Base-by-base conservation (phyloP, 495 filamentous ascomycete genomes). In the Tuber borchii region DNA sequence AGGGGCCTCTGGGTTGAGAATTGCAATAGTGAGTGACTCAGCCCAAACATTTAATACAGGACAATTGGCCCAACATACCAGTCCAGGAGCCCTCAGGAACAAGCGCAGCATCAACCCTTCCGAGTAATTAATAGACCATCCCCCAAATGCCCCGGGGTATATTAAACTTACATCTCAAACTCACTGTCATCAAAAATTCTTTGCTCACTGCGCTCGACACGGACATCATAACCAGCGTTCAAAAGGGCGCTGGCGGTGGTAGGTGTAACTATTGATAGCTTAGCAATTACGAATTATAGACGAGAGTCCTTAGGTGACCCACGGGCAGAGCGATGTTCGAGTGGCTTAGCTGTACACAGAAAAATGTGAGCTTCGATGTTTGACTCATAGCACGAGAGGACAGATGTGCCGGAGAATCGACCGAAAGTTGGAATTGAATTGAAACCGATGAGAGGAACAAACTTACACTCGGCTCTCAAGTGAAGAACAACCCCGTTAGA, bases 121-220 rank as follows among this genome's bases (percentile, higher is more conserved):
- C 45, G 34, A 48, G 17, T 48, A 43, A 45, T 74, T 46, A 31
- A 70, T 19, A 40, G 20, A 17, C 17, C 3, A 16, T 3, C 20
- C 56, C 34, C 2, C 7, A 39, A 44, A 22, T 39, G 43, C 19
- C 20, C 19, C 19, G 12, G 42, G 17, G 17, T 22, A 17, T 22
- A 43, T 31, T n/a, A 40, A 16, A 45, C 72, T 45, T 77, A 83
- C 83, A 83, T 84, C 79, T 86, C 86, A 76, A 89, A 91, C 81
- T 91, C 89, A 22, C 81, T 84, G 85, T 95, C 93, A 46, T 93
- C 89, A 83, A 96, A 97, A 79, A 97, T 97, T 69, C 94, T 88
- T 82, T 91, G 89, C 20, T 89, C 88, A 69, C 90, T 93, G 70
- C 90, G 88, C 87, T 98, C 95, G 31, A 97, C 89, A 51, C 91